Percentiles rank a stretch among this genome's conserved stretches.
phyloP scores from a whole-genome alignment of 495 filamentous ascomycete genomes.

The Hyaloscypha variabilis region DNA sequence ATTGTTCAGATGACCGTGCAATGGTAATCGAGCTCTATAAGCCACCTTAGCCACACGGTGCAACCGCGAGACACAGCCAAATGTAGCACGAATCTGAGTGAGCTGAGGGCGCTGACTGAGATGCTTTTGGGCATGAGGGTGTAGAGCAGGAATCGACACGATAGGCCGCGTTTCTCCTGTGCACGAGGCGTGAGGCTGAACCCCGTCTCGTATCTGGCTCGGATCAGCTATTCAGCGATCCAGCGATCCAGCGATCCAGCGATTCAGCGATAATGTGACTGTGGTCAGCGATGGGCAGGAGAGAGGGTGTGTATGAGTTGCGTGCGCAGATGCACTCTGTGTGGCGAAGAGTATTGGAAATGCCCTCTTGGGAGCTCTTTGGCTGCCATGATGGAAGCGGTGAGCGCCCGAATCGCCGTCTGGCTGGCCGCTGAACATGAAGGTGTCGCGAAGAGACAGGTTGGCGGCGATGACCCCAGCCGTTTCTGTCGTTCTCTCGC shows the following conservation, averaged over 20 bases:
- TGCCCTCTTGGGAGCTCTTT: background rate
- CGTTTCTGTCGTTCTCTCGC: background rate
- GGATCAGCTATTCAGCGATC: too few relatives aligned
- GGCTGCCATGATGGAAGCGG: background rate
- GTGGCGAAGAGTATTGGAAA: background rate
- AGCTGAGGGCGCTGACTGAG: conserved; percentile 18
- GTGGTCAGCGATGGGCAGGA: conserved; percentile 1
- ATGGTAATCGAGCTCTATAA: background rate
- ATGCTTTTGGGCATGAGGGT: background rate
- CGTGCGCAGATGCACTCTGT: background rate
- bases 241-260: too few relatives aligned
- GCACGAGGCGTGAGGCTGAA: conserved; percentile 24
- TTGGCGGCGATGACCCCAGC: background rate
- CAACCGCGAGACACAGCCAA: conserved; percentile 12
- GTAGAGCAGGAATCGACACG: background rate
- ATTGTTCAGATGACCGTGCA: conserved; percentile 13
- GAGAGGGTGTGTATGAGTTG: conserved; percentile 6
- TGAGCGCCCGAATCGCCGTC: background rate
- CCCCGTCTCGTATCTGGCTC: conserved; percentile 20
- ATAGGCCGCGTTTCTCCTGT: conserved; percentile 22
- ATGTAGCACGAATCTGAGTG: background rate
- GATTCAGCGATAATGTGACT: conserved; percentile 4
- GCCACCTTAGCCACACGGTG: conserved; percentile 14
- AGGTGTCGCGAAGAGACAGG: background rate
- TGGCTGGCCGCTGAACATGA: background rate